Base-by-base conservation (phyloP, 495 filamentous ascomycete genomes). In the Talaromyces ruber region DNA sequence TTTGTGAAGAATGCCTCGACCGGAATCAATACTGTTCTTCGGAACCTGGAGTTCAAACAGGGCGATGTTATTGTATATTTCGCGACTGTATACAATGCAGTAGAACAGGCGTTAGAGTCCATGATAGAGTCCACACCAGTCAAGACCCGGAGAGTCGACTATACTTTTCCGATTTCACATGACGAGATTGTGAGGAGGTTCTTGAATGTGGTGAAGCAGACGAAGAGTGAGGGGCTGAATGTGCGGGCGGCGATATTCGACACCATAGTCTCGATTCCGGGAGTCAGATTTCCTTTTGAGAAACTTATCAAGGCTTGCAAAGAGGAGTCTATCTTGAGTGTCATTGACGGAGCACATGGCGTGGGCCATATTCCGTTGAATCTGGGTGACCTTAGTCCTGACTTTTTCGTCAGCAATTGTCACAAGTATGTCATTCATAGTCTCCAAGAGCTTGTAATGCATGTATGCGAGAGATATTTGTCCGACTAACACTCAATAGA, bases 291-390 rank as follows among this genome's bases (percentile, higher is more conserved):
- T 65, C 93, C 93, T 1, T 96, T 90, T 71, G 88, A 93, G 67
- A 64, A 66, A 0, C 70, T 96, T 0, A 80, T 81, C 2, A 71
- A 70, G 0, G 78, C 84, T 0, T 93, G 92, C 66, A 78, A 77
- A n/a, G 79, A 84, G 59, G 72, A 84, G 22, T 84, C 81, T 0
- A 76, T 94, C 0, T 71, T 85, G 67, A 84, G 80, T 65, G 69
- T 87, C 22, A 74, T 96, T n/a, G 92, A 96, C 67, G 92, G 79
- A 3, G 92, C 91, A 4, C 92, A 96, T 69, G 88, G 89, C 4
- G 75, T 96, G 32, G 93, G 93, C 1, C 86, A 92, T 60, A 81
- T 96, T 21, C 76, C 76, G 2, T 73, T 97, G 16, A 80, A 92
- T 65, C 74, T 97, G 22, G 66, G 66, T 0, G 69, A 64, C 24